Conservation (phyloP, 2,329 filamentous ascomycete species). For the Calonectria naviculata region DNA sequence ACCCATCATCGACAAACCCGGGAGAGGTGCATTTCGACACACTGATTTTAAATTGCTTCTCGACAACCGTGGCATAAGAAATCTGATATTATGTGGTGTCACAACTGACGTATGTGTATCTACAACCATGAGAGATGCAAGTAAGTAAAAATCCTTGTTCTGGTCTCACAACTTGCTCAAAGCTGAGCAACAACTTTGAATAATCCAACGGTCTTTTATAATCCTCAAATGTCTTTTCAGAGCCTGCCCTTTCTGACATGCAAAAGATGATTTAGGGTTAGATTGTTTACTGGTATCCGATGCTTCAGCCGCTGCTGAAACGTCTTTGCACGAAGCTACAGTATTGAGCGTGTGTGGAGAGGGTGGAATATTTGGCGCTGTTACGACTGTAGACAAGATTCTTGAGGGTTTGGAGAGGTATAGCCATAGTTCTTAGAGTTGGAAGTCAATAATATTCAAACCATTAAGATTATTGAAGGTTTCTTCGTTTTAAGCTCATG, state of each 20-base stretch:
- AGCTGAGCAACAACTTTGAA: not conserved
- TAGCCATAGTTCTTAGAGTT: not conserved
- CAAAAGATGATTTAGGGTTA: not conserved
- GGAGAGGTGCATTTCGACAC: slow-evolving; percentile 4
- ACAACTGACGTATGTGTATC: slow-evolving; percentile 8
- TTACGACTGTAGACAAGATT: not conserved
- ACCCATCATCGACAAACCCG: slow-evolving; percentile 10
- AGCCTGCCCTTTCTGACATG: not conserved
- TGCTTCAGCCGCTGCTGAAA: not conserved
- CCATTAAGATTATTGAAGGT: no score
- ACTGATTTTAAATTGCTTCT: slow-evolving; percentile 10
- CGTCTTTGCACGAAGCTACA: not conserved
- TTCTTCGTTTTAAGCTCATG: no score
- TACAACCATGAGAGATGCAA: slow-evolving; percentile 10
- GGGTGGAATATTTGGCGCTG: slow-evolving; percentile 8
- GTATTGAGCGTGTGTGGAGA: not conserved
- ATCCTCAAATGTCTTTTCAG: not conserved
- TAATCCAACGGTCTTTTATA: no score
- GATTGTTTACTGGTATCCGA: slow-evolving; percentile 6
- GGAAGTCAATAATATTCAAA: no score
- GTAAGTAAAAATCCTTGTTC: not conserved
- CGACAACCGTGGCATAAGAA: not conserved
- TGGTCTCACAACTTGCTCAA: no score
- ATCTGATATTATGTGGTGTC: not conserved
- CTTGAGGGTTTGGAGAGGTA: not conserved